Evolutionary conservation across 345 rosid genomes (phyloP), one percentile per base, ranked within the genome.

Genomic region (Salix brachista): DNA sequence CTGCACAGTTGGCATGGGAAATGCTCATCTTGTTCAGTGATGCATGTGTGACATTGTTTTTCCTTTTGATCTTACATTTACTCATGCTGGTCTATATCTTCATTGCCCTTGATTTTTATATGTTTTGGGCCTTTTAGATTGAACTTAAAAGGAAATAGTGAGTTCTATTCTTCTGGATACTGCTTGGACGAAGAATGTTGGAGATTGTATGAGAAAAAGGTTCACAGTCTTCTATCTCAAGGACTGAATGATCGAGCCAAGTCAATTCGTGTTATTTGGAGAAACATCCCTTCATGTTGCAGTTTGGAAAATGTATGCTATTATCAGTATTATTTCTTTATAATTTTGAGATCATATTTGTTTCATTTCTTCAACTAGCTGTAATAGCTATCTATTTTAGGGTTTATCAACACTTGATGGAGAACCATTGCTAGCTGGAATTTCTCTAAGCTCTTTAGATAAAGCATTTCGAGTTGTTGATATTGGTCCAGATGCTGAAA

Each of bases 141-240:
- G 81, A 88, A 89, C 80, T 82, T 93, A 77, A 85, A 82, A 73
- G 96, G 89, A 75, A 84, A 84, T 65, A 67, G 72, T 26, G 86
- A 88, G 80, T 81, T 82, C 69, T 71, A 77, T 77, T 75, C 86
- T 23, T 80, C 84, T 67, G 98, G 91, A 77, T 89, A 82, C 85
- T 95, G 99, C 87, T 86, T 87, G 85, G 99, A 95, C 80, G 90
- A 86, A 74, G 99, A 95, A 80, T 90, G 90, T 77, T 95, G 99
- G 99, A 90, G 97, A 87, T 65, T 80, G 69, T 89, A 84, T 68
- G 99, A 95, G 89, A 86, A 89, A 82, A 90, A 89, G 83, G 92
- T 95, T 62, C 86, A 89, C 8, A 77, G 77, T 79, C 78, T 93
- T 79, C 88, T 95, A 21, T 70, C 32, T 81, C 92, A 93, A 80